phyloP scores from a whole-genome alignment of 177 flowering plant genomes.

The Vitis hybrid region DNA sequence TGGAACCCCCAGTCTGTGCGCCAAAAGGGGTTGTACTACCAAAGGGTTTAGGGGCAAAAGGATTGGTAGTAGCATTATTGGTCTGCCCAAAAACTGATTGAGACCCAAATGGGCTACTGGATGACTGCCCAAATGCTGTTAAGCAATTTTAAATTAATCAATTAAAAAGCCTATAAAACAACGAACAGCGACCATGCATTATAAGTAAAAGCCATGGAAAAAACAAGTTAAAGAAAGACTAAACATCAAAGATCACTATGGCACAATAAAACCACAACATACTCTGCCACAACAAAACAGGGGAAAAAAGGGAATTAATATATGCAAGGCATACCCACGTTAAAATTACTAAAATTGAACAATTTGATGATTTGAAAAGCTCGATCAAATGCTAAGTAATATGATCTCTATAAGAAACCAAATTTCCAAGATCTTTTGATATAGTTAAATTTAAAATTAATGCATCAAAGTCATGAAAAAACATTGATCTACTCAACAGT shows the following conservation, averaged over 20 bases:
- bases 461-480: no score
- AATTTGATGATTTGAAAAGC: no score
- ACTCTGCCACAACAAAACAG: no score
- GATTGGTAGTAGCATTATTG: constrained; percentile 60
- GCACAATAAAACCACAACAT: no score
- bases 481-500: no score
- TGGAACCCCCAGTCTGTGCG: constrained; percentile 76
- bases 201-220: not conserved
- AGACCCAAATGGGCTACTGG: constrained; percentile 78
- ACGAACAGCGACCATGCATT: not conserved
- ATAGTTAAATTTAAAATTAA: no score
- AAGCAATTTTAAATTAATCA: not conserved
- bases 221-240: not conserved
- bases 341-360: no score
- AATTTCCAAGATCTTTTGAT: no score
- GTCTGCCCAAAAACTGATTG: constrained; percentile 77
- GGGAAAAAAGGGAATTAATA: no score
- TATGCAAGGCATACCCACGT: no score
- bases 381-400: no score
- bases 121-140: constrained; percentile 92
- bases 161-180: not conserved
- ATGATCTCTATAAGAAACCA: no score
- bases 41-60: constrained; percentile 93
- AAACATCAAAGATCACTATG: not conserved
- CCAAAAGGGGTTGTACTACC: constrained; percentile 77